Evolutionary conservation across 2,329 filamentous ascomycete species (phyloP).

Genomic region (Pyrenophora teres): DNA sequence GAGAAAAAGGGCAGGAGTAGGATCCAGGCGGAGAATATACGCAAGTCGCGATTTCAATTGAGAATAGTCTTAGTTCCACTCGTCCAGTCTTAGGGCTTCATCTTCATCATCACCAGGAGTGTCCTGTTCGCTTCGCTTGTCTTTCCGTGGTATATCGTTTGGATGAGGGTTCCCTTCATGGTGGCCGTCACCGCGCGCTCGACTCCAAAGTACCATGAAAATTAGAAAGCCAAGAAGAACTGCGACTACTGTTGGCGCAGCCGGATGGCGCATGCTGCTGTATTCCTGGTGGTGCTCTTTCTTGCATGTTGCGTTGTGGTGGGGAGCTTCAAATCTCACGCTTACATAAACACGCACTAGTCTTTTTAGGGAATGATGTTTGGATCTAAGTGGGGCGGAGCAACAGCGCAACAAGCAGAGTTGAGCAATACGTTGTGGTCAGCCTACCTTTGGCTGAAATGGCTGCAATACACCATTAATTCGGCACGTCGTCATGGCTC

Average conservation of each 20-base stretch:
- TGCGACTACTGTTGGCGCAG: conserved; percentile 41
- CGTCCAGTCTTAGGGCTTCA: no score
- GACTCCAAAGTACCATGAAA: conserved; percentile 35
- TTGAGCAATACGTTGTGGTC: no score
- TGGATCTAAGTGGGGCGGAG: conserved; percentile 14
- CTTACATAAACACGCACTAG: not conserved
- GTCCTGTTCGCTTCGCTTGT: conserved; percentile 1
- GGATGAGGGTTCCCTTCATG: conserved; percentile 47
- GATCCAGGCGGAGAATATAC: no score
- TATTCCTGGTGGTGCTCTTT: not conserved
- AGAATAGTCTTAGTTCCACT: no score
- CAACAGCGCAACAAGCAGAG: no score
- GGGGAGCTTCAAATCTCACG: not conserved
- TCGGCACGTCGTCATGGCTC: not conserved
- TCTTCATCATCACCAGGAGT: not conserved
- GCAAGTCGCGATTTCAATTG: no score
- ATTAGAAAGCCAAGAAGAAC: conserved; percentile 38
- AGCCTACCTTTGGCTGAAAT: no score
- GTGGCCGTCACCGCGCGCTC: conserved; percentile 32
- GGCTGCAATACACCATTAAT: no score
- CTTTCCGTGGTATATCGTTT: conserved; percentile 36
- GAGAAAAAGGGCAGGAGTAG: no score
- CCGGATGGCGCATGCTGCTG: conserved; percentile 41
- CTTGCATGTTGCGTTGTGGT: not conserved
- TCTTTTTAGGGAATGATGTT: conserved; percentile 1